Evolutionary conservation across 1,139 yeast species (phyloP).

Genomic region (Yamadazyma sp.): DNA sequence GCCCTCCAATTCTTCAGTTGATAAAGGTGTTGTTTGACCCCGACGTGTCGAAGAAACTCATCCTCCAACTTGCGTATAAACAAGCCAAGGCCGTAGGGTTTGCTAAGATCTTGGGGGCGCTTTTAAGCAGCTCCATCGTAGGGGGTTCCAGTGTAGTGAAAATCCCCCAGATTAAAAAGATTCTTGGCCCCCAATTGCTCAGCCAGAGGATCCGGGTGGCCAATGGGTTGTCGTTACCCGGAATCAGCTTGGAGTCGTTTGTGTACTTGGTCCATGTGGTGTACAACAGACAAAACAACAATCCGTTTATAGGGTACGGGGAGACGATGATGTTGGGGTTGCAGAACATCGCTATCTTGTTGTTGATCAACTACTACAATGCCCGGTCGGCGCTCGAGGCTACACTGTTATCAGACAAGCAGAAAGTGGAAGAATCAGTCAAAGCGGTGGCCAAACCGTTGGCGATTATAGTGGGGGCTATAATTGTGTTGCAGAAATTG

Average conservation of each 20-base stretch:
- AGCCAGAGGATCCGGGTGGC: constrained; percentile 33
- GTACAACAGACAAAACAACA: constrained; percentile 37
- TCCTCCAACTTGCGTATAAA: constrained; percentile 39
- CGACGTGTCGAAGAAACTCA: constrained; percentile 39
- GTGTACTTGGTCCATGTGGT: constrained; percentile 42
- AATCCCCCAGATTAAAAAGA: constrained; percentile 45
- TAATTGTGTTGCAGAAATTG: constrained; percentile 30
- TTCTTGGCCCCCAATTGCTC: constrained; percentile 29
- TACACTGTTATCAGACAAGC: constrained; percentile 17
- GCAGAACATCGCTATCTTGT: constrained; percentile 39
- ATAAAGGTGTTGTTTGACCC: constrained; percentile 40
- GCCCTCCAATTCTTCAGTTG: constrained; percentile 26
- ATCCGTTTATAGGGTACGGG: constrained; percentile 43
- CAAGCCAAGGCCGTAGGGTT: constrained; percentile 38
- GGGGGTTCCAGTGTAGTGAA: constrained; percentile 43
- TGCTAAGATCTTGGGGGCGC: constrained; percentile 34
- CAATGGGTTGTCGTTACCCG: constrained; percentile 38
- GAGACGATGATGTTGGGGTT: constrained; percentile 42
- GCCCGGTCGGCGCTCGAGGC: constrained; percentile 16
- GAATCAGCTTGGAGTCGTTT: constrained; percentile 39
- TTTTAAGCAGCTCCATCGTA: constrained; percentile 38
- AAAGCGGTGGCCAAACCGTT: constrained; percentile 23
- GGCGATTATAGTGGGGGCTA: constrained; percentile 26
- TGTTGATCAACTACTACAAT: constrained; percentile 38
- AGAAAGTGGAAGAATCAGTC: constrained; percentile 19